phyloP scores from a whole-genome alignment of 2,329 filamentous ascomycete genomes.

The Talaromyces verruculosus region DNA sequence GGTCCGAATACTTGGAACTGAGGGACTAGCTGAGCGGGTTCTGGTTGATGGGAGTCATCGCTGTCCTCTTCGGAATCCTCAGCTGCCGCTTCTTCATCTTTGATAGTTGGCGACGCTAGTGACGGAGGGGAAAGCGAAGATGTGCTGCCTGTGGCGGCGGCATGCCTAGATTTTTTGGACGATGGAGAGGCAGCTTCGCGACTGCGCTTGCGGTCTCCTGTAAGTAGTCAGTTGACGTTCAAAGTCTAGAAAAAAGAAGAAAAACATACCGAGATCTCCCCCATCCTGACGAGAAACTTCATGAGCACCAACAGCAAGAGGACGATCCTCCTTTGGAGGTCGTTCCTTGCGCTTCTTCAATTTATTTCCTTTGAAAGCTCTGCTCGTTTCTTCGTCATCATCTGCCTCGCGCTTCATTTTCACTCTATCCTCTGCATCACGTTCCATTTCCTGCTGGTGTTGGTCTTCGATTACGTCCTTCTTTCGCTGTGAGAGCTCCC shows the following conservation, averaged over 20 bases:
- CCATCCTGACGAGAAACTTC: conserved; percentile 65
- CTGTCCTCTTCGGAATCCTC: conserved; percentile 62
- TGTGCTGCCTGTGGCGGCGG: conserved; percentile 36
- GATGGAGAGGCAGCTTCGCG: conserved; percentile 35
- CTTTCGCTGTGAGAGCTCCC: conserved; percentile 58
- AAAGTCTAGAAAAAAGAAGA: neutral
- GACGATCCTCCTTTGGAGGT: conserved; percentile 62
- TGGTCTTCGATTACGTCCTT: conserved; percentile 58
- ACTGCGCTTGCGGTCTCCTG: conserved; percentile 23
- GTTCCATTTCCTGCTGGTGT: conserved; percentile 49
- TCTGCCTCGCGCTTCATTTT: conserved; percentile 48
- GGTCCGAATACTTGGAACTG: conserved; percentile 88
- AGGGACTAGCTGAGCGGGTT: conserved; percentile 60
- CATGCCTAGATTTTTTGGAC: conserved; percentile 41
- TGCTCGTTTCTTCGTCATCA: conserved; percentile 45
- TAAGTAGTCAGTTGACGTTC: neutral
- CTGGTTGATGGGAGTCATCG: conserved; percentile 59
- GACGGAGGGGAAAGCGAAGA: conserved; percentile 44
- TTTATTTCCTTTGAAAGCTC: conserved; percentile 59
- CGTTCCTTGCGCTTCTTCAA: conserved; percentile 77
- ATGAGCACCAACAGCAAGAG: conserved; percentile 62
- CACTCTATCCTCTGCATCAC: conserved; percentile 52
- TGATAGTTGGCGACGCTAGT: conserved; percentile 46
- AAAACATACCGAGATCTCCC: conserved; percentile 44
- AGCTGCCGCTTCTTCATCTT: conserved; percentile 62